These are phyloP conservation scores for Pseudozyma sp. DNA, from an alignment of 1,284 basidiomycete species.

Conservation along the genomic window DNA sequence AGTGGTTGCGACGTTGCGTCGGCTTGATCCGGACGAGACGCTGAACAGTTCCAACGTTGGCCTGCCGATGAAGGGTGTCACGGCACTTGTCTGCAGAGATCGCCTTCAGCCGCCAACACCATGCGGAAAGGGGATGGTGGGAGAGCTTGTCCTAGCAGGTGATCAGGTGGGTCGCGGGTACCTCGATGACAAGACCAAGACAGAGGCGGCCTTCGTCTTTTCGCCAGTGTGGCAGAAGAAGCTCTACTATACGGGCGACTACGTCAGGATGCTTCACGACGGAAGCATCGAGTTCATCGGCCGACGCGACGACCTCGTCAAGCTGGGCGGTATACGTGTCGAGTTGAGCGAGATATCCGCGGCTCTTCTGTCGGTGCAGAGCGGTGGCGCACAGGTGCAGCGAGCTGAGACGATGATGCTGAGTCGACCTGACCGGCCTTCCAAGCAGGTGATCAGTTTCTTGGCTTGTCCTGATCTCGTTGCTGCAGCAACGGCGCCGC, in stretches of 20 bases:
- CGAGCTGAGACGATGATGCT: slow-evolving; percentile 20
- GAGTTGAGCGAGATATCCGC: slow-evolving; percentile 57
- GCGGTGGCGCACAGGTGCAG: not conserved
- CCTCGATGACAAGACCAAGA: slow-evolving; percentile 20
- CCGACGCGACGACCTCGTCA: slow-evolving; percentile 61
- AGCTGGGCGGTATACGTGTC: slow-evolving; percentile 62
- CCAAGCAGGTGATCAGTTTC: slow-evolving; percentile 24
- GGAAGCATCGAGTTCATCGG: slow-evolving; percentile 63
- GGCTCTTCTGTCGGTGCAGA: slow-evolving; percentile 4
- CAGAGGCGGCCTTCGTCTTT: slow-evolving; percentile 9
- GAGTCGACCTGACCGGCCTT: slow-evolving; percentile 14
- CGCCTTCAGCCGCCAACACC: slow-evolving; percentile 16
- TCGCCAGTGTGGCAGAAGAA: slow-evolving; percentile 4
- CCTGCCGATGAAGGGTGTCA: slow-evolving; percentile 45
- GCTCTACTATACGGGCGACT: slow-evolving; percentile 44
- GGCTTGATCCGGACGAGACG: slow-evolving; percentile 21
- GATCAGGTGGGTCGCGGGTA: slow-evolving; percentile 29
- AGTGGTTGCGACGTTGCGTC: slow-evolving; percentile 30
- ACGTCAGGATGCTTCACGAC: slow-evolving; percentile 51
- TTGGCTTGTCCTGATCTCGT: slow-evolving; percentile 12
- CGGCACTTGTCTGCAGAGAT: slow-evolving; percentile 42
- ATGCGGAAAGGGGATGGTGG: slow-evolving; percentile 51
- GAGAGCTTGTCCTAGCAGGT: slow-evolving; percentile 51
- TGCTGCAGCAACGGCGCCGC: not conserved
- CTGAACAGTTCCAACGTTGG: slow-evolving; percentile 60